Conservation (phyloP, 495 filamentous ascomycete genomes). For the Pyronema domesticum region DNA sequence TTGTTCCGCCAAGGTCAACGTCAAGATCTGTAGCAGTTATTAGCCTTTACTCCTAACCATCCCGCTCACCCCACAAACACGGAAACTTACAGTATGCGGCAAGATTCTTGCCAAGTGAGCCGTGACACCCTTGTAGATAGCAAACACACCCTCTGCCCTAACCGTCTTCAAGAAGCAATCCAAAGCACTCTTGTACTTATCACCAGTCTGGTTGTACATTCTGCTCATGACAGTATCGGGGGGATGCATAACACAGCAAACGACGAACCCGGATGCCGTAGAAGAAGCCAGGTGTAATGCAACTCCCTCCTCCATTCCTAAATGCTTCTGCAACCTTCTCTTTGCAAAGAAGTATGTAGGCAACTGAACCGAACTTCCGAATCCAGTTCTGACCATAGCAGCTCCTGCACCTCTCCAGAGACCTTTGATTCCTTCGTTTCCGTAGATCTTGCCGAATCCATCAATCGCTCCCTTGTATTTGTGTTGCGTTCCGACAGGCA, state of each 20-base stretch:
- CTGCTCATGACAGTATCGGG: slow-evolving; percentile 99
- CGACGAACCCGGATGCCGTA: slow-evolving; percentile 81
- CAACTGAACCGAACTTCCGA: slow-evolving; percentile 85
- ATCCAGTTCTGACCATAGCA: slow-evolving; percentile 93
- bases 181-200: slow-evolving; percentile 78
- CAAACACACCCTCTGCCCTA: slow-evolving; percentile 72
- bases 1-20: slow-evolving; percentile 84
- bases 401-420: slow-evolving; percentile 79
- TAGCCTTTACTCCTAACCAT: not conserved
- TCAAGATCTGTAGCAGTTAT: slow-evolving; percentile 45
- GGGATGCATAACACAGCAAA: slow-evolving; percentile 96
- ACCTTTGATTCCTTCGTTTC: slow-evolving; percentile 56
- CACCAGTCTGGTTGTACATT: slow-evolving; percentile 97
- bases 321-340: slow-evolving; percentile 55
- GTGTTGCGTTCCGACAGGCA: slow-evolving; percentile 92
- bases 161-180: slow-evolving; percentile 87
- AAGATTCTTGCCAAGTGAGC: slow-evolving; percentile 88
- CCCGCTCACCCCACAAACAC: not conserved
- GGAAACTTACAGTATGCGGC: slow-evolving; percentile 58
- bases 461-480: slow-evolving; percentile 72
- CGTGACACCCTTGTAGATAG: slow-evolving; percentile 96
- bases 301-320: slow-evolving; percentile 83
- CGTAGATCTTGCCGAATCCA: slow-evolving; percentile 62
- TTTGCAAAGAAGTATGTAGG: slow-evolving; percentile 99
- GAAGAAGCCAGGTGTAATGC: slow-evolving; percentile 75